Conservation (phyloP, 768 basidiomycete genomes). For the Hemileccinum impolitum region DNA sequence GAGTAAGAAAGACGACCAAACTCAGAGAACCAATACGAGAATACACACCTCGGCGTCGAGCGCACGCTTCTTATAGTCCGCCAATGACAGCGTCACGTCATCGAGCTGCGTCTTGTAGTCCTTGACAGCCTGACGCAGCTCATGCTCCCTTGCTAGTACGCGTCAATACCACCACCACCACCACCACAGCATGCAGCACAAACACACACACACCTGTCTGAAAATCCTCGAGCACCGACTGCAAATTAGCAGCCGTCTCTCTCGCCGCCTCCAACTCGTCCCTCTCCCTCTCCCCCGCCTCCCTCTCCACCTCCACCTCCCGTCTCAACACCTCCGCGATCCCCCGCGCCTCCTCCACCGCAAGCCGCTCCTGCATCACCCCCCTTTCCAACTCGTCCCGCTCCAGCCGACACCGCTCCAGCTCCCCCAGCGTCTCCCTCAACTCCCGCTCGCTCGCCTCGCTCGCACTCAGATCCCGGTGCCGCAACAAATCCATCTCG, state of each 20-base stretch:
- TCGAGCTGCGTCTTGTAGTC: constrained; percentile 77
- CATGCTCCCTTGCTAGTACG: constrained; percentile 78
- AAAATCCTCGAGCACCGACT: constrained; percentile 94
- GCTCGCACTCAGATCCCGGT: constrained; percentile 63
- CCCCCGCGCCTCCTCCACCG: constrained; percentile 68
- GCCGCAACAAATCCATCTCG: constrained; percentile 69
- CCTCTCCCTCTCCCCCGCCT: constrained; percentile 52
- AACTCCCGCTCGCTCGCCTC: constrained; percentile 74
- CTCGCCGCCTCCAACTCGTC: constrained; percentile 61
- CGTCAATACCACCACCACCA: constrained; percentile 3
- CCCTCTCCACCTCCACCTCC: constrained; percentile 65
- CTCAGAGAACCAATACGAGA: not conserved
- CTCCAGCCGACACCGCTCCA: constrained; percentile 84
- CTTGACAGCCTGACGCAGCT: constrained; percentile 78
- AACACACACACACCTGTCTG: constrained; percentile 65
- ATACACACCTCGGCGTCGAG: constrained; percentile 77
- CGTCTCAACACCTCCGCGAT: constrained; percentile 52
- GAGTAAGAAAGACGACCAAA: constrained; percentile 3
- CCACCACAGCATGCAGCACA: not conserved
- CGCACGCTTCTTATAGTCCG: constrained; percentile 89
- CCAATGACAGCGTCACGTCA: constrained; percentile 68
- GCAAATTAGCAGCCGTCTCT: constrained; percentile 78
- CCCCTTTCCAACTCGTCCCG: constrained; percentile 68
- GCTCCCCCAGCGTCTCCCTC: constrained; percentile 77
- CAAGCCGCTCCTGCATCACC: constrained; percentile 61